Conservation (phyloP, 306 rosid genomes). For the Gillenia trifoliata region DNA sequence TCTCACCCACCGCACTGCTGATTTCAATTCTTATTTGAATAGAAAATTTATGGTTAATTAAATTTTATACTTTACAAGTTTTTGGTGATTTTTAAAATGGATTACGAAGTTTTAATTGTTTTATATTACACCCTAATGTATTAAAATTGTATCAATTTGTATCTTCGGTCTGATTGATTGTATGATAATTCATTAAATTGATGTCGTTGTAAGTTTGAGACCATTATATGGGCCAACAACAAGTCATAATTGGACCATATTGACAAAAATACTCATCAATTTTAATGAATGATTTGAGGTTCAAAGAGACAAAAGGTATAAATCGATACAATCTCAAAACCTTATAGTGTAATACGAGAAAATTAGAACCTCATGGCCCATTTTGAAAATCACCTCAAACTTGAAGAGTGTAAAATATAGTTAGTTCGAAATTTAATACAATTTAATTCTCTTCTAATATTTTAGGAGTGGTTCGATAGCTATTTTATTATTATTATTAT, state of each 20-base stretch:
- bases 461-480: background rate
- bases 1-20: background rate
- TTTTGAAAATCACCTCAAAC: background rate
- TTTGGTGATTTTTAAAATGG: no score
- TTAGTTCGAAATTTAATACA: background rate
- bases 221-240: no score
- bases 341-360: background rate
- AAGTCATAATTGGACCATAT: no score
- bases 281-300: no score
- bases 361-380: background rate
- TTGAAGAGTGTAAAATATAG: no score
- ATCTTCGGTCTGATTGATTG: background rate
- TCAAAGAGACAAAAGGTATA: no score
- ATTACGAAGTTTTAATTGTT: no score
- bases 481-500: no score
- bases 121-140: no score
- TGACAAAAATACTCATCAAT: no score
- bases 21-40: background rate
- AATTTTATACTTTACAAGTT: background rate
- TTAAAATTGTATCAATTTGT: background rate
- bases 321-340: background rate
- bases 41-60: background rate
- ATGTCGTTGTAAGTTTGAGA: background rate
- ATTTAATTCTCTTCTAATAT: background rate
- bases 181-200: no score